Evolutionary conservation across 1,284 basidiomycete genomes (phyloP), one percentile per base, ranked within the genome.

Genomic region (Paramarasmius palmivorus): DNA sequence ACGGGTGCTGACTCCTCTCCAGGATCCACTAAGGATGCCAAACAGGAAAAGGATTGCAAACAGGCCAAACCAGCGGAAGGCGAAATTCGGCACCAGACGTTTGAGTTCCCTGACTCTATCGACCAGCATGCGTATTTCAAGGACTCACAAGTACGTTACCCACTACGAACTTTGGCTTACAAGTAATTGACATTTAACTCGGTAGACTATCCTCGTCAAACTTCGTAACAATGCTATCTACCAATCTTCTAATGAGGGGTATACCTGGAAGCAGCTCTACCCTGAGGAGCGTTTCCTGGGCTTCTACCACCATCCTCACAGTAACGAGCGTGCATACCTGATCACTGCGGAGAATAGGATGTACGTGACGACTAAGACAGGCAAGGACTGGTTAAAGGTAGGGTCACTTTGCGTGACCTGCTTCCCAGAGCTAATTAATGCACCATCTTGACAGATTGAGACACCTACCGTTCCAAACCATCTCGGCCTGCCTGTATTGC

Each of bases 191-290:
- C 52, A 34, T 51, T 12, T 29, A 20, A 12, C 57, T 62, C 38
- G 66, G 4, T 67, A 92, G 79, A 95, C 93, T 1, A 84, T 98
- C 50, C 82, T 99, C 20, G 85, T 93, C 29, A 89, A 93, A 25
- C 78, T 97, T 2, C 68, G 69, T 1, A 92, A 98, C 63, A 75
- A 86, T 56, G 80, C 82, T 0, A 79, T 98, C 52, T 98, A 92
- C 91, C 93, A 97, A 73, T 97, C 94, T 0, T 83, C 82, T 64
- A 98, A 95, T 68, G 95, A 99, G 69, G 96, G 96, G 0, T 95
- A 92, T 69, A 88, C 86, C 0, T 99, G 95, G 95, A 79, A 79
- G 49, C 85, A 85, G 59, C 75, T 88, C 12, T 73, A 71, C 61
- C 77, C 83, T 0, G 76, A 73, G 2, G 75, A 88, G 53, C 81